Evolutionary conservation across 345 rosid species (phyloP), one percentile per base, ranked within the genome.

Genomic region (Acer campestre): DNA sequence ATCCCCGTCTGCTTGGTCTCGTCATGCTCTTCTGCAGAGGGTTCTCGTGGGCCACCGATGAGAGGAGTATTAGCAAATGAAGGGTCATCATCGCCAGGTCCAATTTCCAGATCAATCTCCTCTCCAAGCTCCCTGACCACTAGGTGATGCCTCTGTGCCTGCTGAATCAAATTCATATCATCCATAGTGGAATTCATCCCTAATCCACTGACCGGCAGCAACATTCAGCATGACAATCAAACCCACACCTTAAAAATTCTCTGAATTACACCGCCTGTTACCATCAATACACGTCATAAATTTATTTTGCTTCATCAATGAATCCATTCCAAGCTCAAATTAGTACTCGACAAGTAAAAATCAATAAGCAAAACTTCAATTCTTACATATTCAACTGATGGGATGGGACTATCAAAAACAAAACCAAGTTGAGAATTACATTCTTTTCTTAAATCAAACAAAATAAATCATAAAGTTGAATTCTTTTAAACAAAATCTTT

Each of bases 91-190:
- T 94, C 98, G 53, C 97, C 98, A 20, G 90, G 97, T 74, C 98
- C 97, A 85, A 94, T 94, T 82, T 96, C 99, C 80, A 94, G 84
- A 90, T 96, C 99, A 78, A 96, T 96, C 85, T 94, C 99, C 85
- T 94, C 99, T 48, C 98, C 98, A 27, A 96, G 85, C 80, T 96
- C 95, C 79, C 93, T 88, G 62, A 93, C 99, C 61, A 96, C 94
- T 73, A 94, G 86, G 77, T 89, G 97, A 88, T 96, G 99, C 87
- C 98, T 90, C 80, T 90, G 98, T 22, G 98, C 97, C 67, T 94
- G 98, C 80, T 94, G 99, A 79, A 96, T 90, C 89, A 96, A 86
- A 88, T 90, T 96, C 85, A 96, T 94, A 82, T 92, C 98, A 91
- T 94, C 97, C 93, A 96, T 94, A 3, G 95, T 58, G 79, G 98